These are phyloP conservation scores for Pythium chondricola DNA, from an alignment of 352 stramenopile genomes.

Conservation along the genomic window DNA sequence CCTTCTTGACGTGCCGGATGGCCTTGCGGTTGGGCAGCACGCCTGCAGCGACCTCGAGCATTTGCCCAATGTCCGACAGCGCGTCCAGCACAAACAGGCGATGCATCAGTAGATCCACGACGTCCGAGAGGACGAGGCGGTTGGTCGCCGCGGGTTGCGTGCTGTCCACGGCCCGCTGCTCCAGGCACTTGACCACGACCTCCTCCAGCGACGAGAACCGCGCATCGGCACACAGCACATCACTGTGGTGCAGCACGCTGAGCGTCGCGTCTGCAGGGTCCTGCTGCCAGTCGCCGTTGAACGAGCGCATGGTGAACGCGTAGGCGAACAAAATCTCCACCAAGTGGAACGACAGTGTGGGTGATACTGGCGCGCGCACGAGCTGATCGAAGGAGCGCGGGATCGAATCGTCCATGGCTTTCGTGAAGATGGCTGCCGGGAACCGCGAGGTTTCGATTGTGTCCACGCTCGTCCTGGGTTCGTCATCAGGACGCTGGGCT, in stretches of 20 bases:
- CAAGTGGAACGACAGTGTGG: conserved; percentile 47
- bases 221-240: conserved; percentile 41
- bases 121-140: conserved; percentile 37
- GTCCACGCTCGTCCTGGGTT: too few relatives aligned
- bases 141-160: conserved; percentile 15
- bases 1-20: conserved; percentile 18
- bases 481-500: too few relatives aligned
- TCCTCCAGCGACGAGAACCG: conserved; percentile 41
- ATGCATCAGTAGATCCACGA: conserved; percentile 24
- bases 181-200: conserved; percentile 28
- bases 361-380: conserved; percentile 28
- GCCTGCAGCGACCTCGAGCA: conserved; percentile 31
- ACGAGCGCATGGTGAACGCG: conserved; percentile 54
- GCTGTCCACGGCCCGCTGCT: conserved; percentile 6
- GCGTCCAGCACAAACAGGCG: conserved; percentile 63
- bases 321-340: conserved; percentile 71
- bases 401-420: conserved; percentile 25
- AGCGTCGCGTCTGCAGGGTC: conserved; percentile 42
- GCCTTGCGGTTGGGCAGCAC: conserved; percentile 18
- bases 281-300: conserved; percentile 73
- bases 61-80: conserved; percentile 35
- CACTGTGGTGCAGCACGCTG: conserved; percentile 36
- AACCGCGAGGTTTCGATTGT: conserved; percentile 32
- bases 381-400: conserved; percentile 27
- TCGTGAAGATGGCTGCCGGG: conserved; percentile 45